Conservation (phyloP, 2,329 filamentous ascomycete species). For the Xylariales sp. region DNA sequence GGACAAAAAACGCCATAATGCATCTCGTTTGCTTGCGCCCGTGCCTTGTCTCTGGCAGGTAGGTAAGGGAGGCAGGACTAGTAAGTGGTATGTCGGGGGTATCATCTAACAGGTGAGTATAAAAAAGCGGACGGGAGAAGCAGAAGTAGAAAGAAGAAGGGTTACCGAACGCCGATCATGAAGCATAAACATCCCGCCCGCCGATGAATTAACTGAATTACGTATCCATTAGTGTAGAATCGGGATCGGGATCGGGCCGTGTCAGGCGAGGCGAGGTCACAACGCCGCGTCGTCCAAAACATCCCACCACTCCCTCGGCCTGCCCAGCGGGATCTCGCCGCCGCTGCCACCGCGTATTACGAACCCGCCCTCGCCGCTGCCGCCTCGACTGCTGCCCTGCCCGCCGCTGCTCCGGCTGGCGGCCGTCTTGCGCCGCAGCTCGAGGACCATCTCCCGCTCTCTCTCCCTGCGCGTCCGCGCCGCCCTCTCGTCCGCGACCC, state of each 20-base stretch:
- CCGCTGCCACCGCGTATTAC: slow-evolving; percentile 21
- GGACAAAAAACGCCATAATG: background rate
- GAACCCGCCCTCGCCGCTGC: slow-evolving; percentile 25
- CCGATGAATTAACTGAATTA: too few relatives aligned
- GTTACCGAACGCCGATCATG: too few relatives aligned
- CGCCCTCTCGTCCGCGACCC: slow-evolving; percentile 61
- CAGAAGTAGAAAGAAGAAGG: background rate
- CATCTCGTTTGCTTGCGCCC: background rate
- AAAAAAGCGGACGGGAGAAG: background rate
- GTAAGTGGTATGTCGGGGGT: background rate
- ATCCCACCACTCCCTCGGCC: slow-evolving; percentile 56
- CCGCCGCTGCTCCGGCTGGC: background rate
- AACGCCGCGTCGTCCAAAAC: slow-evolving; percentile 40
- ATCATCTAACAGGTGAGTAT: background rate
- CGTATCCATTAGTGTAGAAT: too few relatives aligned
- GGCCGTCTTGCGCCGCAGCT: slow-evolving; percentile 52
- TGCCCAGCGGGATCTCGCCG: background rate
- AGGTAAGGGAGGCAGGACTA: too few relatives aligned
- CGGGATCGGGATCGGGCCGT: too few relatives aligned
- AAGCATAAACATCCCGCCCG: too few relatives aligned
- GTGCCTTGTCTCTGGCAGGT: too few relatives aligned
- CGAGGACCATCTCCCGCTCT: slow-evolving; percentile 62
- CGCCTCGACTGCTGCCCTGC: slow-evolving; percentile 54
- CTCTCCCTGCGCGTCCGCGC: slow-evolving; percentile 44
- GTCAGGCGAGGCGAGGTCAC: slow-evolving; percentile 5